These are phyloP conservation scores for Erodium texanum DNA, from an alignment of 441 rosid genomes.

Conservation along the genomic window DNA sequence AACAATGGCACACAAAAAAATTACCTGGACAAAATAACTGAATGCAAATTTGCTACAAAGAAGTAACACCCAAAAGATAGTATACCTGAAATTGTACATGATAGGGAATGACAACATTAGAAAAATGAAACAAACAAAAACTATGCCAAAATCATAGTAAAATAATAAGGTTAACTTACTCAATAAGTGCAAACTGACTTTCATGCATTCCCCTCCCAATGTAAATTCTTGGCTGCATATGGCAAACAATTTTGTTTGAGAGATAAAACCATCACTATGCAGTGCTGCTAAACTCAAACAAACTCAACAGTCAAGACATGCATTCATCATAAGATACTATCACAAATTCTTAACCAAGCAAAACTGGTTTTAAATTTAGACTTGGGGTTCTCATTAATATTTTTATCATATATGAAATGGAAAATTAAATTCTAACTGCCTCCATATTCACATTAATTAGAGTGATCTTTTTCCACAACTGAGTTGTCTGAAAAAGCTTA, in stretches of 20 bases:
- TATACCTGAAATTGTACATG: conserved; percentile 55
- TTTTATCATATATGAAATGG: not conserved
- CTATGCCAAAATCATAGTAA: conserved; percentile 8
- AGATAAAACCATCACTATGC: conserved; percentile 10
- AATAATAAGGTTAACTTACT: conserved; percentile 44
- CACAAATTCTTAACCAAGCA: not conserved
- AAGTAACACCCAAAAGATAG: conserved; percentile 76
- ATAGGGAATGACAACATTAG: not conserved
- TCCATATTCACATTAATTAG: not conserved
- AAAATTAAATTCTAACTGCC: not conserved
- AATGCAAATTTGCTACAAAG: conserved; percentile 59
- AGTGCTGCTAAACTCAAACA: not conserved
- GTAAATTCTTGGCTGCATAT: conserved; percentile 85
- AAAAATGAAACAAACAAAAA: conserved; percentile 2
- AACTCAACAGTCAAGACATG: not conserved
- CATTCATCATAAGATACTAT: not conserved
- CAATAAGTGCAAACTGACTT: conserved; percentile 84
- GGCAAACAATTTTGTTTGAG: conserved; percentile 19
- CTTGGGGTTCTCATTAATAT: not conserved
- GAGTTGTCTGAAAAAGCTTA: not conserved
- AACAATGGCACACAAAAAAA: conserved; percentile 17
- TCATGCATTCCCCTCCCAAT: conserved; percentile 99
- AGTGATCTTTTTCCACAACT: not conserved
- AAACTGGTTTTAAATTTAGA: not conserved
- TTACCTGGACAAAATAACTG: conserved; percentile 84